These are phyloP conservation scores for Colletotrichum viniferum DNA, from an alignment of 2,329 filamentous ascomycete species.

Conservation along the genomic window DNA sequence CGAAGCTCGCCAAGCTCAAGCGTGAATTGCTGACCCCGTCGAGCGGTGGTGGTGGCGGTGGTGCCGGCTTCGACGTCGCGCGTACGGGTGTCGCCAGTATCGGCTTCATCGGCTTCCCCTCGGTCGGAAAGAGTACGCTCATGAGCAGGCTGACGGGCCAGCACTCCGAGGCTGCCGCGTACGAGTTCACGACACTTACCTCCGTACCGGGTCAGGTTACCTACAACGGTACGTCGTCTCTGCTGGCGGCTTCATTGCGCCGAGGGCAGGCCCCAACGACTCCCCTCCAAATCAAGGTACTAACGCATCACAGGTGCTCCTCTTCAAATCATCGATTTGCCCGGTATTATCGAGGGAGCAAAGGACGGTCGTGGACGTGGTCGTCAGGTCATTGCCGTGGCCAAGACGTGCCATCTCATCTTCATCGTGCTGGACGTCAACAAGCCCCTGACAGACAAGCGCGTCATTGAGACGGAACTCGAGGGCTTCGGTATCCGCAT, in stretches of 20 bases:
- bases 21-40: conserved; percentile 89
- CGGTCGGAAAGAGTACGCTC: conserved; percentile 96
- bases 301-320: conserved; percentile 68
- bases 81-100: conserved; percentile 96
- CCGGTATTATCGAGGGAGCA: conserved; percentile 97
- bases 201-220: conserved; percentile 95
- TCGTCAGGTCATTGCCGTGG: conserved; percentile 97
- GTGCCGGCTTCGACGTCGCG: conserved; percentile 94
- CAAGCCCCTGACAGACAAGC: conserved; percentile 96
- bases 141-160: conserved; percentile 95
- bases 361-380: conserved; percentile 98
- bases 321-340: conserved; percentile 97
- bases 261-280: background rate
- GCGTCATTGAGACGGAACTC: conserved; percentile 91
- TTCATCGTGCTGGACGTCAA: conserved; percentile 99
- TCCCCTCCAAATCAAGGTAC: background rate
- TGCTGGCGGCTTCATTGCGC: background rate
- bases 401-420: conserved; percentile 98
- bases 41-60: conserved; percentile 82
- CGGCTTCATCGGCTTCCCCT: conserved; percentile 97
- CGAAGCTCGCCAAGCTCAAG: conserved; percentile 97
- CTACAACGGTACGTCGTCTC: conserved; percentile 73
- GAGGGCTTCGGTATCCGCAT: conserved; percentile 98
- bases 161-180: conserved; percentile 95
- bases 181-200: conserved; percentile 98